Conservation (phyloP, 768 basidiomycete species). For the Termitomyces sp. region DNA sequence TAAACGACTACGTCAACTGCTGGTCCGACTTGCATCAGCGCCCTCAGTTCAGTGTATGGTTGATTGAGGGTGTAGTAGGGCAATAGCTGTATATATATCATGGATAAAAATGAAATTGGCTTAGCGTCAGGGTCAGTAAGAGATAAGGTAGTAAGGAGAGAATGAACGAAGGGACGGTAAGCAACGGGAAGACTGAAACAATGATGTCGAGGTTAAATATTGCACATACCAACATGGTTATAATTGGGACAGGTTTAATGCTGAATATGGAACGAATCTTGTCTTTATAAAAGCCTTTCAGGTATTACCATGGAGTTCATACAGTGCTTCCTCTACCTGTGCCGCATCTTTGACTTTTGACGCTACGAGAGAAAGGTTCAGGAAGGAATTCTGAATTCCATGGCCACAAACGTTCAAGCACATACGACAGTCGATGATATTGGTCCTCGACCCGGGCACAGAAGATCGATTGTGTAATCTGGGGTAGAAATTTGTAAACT, state of each 20-base stretch:
- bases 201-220: too few relatives aligned
- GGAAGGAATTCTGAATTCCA: background rate
- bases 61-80: too few relatives aligned
- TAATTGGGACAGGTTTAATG: slow-evolving; percentile 82
- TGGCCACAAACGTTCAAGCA: slow-evolving; percentile 16
- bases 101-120: too few relatives aligned
- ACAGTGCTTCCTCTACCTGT: slow-evolving; percentile 76
- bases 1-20: too few relatives aligned
- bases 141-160: too few relatives aligned
- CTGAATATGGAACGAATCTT: slow-evolving; percentile 95
- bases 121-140: too few relatives aligned
- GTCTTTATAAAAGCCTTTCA: slow-evolving; percentile 88
- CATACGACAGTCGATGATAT: slow-evolving; percentile 61
- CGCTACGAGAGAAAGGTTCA: slow-evolving; percentile 7
- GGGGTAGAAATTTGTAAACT: background rate
- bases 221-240: background rate
- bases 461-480: background rate
- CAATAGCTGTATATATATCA: too few relatives aligned
- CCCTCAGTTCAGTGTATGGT: too few relatives aligned
- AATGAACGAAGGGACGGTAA: too few relatives aligned
- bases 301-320: slow-evolving; percentile 86
- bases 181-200: too few relatives aligned
- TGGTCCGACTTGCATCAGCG: too few relatives aligned
- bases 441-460: background rate
- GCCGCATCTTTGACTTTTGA: slow-evolving; percentile 83